Percentiles rank a stretch among this genome's conserved stretches.
Conservation (phyloP, 2,329 filamentous ascomycete genomes). For the Sporothrix brasiliensis region DNA sequence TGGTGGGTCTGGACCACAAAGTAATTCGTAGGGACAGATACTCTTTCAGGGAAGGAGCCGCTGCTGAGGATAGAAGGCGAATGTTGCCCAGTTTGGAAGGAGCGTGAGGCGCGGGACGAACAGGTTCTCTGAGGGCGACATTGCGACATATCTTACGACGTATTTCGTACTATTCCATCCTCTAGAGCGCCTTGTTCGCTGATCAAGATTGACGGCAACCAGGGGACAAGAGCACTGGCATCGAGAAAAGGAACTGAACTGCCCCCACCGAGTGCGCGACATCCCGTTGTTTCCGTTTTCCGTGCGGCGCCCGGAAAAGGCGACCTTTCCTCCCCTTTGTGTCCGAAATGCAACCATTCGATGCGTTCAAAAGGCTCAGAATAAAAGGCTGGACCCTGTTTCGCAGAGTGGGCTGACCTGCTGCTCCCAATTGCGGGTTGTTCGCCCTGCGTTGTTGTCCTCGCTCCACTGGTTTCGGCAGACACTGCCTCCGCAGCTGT, state of each 20-base stretch:
- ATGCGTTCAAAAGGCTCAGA: not conserved
- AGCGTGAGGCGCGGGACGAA: slow-evolving; percentile 16
- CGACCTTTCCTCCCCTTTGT: not conserved
- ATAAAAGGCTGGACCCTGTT: not conserved
- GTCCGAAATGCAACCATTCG: slow-evolving; percentile 5
- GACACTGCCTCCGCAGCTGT: not conserved
- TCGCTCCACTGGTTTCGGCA: not conserved
- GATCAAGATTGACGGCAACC: not conserved
- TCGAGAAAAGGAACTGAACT: not conserved
- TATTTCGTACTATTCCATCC: too few relatives aligned
- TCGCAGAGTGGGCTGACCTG: not conserved
- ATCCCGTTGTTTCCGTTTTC: slow-evolving; percentile 16
- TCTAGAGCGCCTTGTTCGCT: not conserved
- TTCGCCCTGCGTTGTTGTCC: slow-evolving; percentile 9
- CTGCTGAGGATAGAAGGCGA: not conserved
- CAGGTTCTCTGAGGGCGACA: slow-evolving; percentile 1
- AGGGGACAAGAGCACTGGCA: not conserved
- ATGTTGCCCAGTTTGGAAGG: too few relatives aligned
- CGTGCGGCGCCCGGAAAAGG: too few relatives aligned
- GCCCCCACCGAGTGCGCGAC: slow-evolving; percentile 14
- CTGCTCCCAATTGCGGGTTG: not conserved
- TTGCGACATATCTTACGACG: too few relatives aligned
- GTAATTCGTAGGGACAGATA: slow-evolving; percentile 2
- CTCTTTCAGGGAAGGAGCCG: slow-evolving; percentile 23
- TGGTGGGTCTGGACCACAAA: not conserved